A percentile compares a stretch with the other conserved stretches of the same genome.
Conservation (phyloP, 2,329 filamentous ascomycete species). For the Fusarium cicatricum region DNA sequence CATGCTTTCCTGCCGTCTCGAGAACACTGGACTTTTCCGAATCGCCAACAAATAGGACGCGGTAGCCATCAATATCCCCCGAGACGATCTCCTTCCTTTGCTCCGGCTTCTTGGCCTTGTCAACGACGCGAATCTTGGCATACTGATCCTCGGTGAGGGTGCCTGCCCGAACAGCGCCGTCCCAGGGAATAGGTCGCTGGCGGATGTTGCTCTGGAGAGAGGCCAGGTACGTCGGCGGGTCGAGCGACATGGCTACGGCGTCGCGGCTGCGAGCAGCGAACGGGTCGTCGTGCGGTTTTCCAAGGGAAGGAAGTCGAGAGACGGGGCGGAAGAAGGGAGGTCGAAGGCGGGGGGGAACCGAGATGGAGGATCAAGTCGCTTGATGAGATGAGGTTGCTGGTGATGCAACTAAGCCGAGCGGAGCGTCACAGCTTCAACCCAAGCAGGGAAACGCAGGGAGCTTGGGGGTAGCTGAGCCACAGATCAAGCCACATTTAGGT, state of each 20-base stretch:
- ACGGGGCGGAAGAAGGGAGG: constrained; percentile 11
- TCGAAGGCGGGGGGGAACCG: constrained; percentile 7
- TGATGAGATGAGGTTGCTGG: constrained; percentile 41
- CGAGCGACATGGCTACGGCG: constrained; percentile 77
- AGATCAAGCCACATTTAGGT: constrained; percentile 22
- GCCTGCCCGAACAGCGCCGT: constrained; percentile 91
- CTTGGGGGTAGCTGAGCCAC: constrained; percentile 30
- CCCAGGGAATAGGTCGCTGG: constrained; percentile 95
- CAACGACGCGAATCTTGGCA: constrained; percentile 94
- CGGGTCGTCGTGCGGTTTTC: constrained; percentile 22
- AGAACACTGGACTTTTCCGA: constrained; percentile 76
- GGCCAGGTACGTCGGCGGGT: constrained; percentile 84
- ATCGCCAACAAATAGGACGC: constrained; percentile 79
- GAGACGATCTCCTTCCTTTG: constrained; percentile 86
- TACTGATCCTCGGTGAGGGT: constrained; percentile 94
- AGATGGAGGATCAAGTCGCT: constrained; percentile 26
- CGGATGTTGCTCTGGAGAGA: constrained; percentile 98
- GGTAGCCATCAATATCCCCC: constrained; percentile 80
- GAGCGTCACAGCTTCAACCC: constrained; percentile 39
- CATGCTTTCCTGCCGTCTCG: constrained; percentile 83
- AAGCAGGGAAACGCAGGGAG: constrained; percentile 23
- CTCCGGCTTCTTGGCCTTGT: constrained; percentile 89
- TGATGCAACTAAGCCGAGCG: constrained; percentile 43
- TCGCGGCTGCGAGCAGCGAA: constrained; percentile 40
- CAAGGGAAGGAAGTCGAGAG: constrained; percentile 8